These are phyloP conservation scores for Apodospora peruviana DNA, from an alignment of 495 filamentous ascomycete species.

Conservation along the genomic window DNA sequence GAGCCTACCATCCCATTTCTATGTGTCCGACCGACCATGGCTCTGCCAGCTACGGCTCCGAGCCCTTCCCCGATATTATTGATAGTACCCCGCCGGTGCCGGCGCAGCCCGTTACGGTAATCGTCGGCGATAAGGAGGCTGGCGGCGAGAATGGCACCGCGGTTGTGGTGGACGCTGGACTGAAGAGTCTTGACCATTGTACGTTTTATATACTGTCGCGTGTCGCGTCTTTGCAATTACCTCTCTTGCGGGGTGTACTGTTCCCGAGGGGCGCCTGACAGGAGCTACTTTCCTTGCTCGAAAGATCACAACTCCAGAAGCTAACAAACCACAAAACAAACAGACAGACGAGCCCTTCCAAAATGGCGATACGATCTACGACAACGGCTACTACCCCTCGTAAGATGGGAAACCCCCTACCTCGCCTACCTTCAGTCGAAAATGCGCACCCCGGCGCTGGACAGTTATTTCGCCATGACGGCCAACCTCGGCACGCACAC, in stretches of 20 bases:
- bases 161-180: slow-evolving; percentile 64
- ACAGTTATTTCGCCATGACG: slow-evolving; percentile 93
- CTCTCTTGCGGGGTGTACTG: no score
- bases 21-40: slow-evolving; percentile 21
- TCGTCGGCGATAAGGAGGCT: slow-evolving; percentile 3
- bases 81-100: slow-evolving; percentile 10
- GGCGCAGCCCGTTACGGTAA: not conserved
- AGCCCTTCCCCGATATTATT: slow-evolving; percentile 13
- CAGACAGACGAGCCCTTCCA: slow-evolving; percentile 79
- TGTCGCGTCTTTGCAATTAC: no score
- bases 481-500: slow-evolving; percentile 98
- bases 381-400: slow-evolving; percentile 73
- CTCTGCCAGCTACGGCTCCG: slow-evolving; percentile 26
- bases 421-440: slow-evolving; percentile 77
- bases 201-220: slow-evolving; percentile 13
- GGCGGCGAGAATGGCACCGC: slow-evolving; percentile 18
- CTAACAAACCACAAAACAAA: slow-evolving; percentile 46
- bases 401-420: slow-evolving; percentile 94
- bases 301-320: not conserved
- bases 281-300: not conserved
- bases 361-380: slow-evolving; percentile 84
- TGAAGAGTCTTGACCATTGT: slow-evolving; percentile 74
- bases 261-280: no score
- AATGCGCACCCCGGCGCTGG: slow-evolving; percentile 71
- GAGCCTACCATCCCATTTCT: no score